These are phyloP conservation scores for Solanum paucissectum DNA, from an alignment of 257 asterid species.

Conservation along the genomic window DNA sequence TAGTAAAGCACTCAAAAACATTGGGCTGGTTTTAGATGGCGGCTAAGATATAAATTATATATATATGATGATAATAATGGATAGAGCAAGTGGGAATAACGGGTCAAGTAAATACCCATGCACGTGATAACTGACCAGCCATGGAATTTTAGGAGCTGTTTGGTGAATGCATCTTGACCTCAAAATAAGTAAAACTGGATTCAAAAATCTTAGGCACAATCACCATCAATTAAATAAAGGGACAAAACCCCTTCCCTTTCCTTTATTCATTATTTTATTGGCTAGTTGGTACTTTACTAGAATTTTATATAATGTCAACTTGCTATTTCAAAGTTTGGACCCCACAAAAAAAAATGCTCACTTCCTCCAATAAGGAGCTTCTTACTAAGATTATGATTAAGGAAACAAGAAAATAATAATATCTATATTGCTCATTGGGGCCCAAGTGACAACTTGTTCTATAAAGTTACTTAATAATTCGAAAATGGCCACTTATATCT, in stretches of 20 bases:
- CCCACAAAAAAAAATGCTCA: slow-evolving; percentile 8
- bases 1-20: background rate
- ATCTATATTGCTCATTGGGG: background rate
- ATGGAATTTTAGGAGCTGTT: background rate
- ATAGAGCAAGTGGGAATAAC: background rate
- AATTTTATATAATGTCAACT: slow-evolving; percentile 10
- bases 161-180: slow-evolving; percentile 7
- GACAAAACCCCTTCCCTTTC: background rate
- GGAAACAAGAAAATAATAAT: background rate
- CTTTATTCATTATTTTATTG: background rate
- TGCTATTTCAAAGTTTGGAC: slow-evolving; percentile 1
- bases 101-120: background rate
- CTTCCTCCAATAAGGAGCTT: slow-evolving; percentile 4
- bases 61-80: background rate
- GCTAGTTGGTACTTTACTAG: background rate
- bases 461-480: background rate
- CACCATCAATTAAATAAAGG: background rate
- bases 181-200: background rate
- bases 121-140: slow-evolving; percentile 17
- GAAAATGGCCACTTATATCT: background rate
- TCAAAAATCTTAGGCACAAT: slow-evolving; percentile 8
- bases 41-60: background rate
- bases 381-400: background rate
- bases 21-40: slow-evolving; percentile 1
- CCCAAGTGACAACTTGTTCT: background rate